Evolutionary conservation across 768 basidiomycete species (phyloP), one percentile per base, ranked within the genome.

Genomic region (Dacryopinax spathularia): DNA sequence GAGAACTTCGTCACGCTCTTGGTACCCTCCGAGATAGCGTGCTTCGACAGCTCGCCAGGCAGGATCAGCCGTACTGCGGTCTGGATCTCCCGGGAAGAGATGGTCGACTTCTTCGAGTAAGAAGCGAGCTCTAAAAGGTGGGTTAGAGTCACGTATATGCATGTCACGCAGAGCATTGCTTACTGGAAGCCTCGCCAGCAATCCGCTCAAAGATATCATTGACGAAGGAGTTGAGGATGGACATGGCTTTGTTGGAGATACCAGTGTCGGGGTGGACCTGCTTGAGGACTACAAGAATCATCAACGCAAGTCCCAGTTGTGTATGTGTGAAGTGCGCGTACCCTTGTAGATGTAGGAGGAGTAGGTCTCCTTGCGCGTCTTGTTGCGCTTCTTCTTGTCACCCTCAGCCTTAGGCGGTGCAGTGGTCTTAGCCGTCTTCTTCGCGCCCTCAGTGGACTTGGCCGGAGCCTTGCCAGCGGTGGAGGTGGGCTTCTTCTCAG

Each of bases 61-160:
- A 98, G 86, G 72, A 98, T 96, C 44, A 95, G 82, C 64, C 94
- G 88, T 60, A 96, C 94, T 37, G 90, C 82, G 33, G 95, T 98
- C 77, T 97, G 95, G 72, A 98, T 98, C 77, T 98, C 95, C 65
- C 95, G 89, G 25, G 92, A 96, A 20, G 94, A 95, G 75, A 98
- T 98, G 43, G 95, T 97, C 2, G 95, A 96, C 77, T 96, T 95
- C 84, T 97, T 95, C 63, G 94, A 96, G 82, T 98, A 98, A 0
- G 91, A 84, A 63, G 94, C 92, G 71, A 98, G 91, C 78, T 95
- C 89, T 91, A 70, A 2, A 41, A 65, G 56, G 1, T 1, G 10
- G 1, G 1, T 63, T 62, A 65, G 64, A 61, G 22, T 5, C 20
- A 31, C 10, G 16, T 31, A 7, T 18, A 33, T 36, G 2, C 16